These are phyloP conservation scores for Hymenoscyphus occultus DNA, from an alignment of 2,329 filamentous ascomycete species.

Conservation along the genomic window DNA sequence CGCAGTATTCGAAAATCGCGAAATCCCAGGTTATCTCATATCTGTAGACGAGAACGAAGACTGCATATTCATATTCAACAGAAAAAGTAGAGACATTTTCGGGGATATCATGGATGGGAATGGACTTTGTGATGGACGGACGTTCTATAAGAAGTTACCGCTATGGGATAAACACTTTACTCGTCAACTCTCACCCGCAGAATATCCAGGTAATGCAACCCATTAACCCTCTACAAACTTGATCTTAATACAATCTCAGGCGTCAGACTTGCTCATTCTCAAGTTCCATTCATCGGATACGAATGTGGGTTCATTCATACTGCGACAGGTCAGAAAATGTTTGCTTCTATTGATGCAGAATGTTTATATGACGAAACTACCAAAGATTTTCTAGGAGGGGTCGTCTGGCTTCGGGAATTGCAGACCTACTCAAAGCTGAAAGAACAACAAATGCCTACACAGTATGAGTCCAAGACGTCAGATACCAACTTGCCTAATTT, in stretches of 20 bases:
- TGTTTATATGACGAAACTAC: constrained; percentile 29
- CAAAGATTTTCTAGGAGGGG: constrained; percentile 27
- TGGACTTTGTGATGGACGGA: background rate
- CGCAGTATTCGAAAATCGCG: constrained; percentile 25
- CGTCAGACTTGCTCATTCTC: background rate
- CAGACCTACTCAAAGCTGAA: constrained; percentile 24
- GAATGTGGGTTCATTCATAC: constrained; percentile 10
- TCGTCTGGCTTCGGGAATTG: constrained; percentile 28
- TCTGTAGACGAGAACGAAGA: constrained; percentile 21
- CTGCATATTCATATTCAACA: background rate
- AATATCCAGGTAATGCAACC: background rate
- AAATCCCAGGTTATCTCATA: constrained; percentile 21
- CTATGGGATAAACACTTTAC: background rate
- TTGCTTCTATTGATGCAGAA: constrained; percentile 22
- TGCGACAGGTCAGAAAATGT: constrained; percentile 18
- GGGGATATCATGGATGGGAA: background rate
- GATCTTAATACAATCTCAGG: background rate
- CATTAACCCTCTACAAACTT: no score
- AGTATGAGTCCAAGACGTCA: constrained; percentile 7
- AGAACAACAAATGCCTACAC: constrained; percentile 14
- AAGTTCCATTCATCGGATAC: background rate
- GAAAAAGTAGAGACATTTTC: background rate
- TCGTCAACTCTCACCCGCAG: background rate
- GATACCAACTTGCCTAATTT: constrained; percentile 29
- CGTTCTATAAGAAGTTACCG: background rate